A percentile compares a stretch with the other conserved stretches of the same genome.
Conservation (phyloP, 805 yeast genomes). For the Sungouiozyma intestinalis region DNA sequence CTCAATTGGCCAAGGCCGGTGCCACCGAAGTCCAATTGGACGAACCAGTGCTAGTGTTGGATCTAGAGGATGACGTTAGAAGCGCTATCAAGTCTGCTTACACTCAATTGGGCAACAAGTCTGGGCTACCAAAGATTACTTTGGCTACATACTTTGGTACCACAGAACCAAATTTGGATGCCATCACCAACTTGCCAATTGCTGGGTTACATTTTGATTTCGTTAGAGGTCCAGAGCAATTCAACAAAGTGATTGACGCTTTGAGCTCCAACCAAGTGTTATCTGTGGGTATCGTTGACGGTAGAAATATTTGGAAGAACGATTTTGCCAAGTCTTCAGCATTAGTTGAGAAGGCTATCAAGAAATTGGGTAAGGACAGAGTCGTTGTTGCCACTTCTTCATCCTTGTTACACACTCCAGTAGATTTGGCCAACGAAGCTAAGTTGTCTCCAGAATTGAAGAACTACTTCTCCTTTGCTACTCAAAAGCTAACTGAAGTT, state of each 20-base stretch:
- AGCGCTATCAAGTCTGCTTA: slow-evolving; percentile 84
- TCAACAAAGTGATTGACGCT: slow-evolving; percentile 65
- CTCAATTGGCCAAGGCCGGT: slow-evolving; percentile 87
- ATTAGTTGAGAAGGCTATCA: slow-evolving; percentile 72
- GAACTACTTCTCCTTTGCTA: slow-evolving; percentile 98
- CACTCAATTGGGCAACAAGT: slow-evolving; percentile 55
- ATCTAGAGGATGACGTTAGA: slow-evolving; percentile 75
- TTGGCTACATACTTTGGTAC: slow-evolving; percentile 96
- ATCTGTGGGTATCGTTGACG: slow-evolving; percentile 96
- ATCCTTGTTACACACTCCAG: slow-evolving; percentile 96
- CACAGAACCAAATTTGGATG: slow-evolving; percentile 88
- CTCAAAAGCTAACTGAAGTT: slow-evolving; percentile 90
- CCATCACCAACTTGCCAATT: slow-evolving; percentile 85
- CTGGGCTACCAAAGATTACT: slow-evolving; percentile 65
- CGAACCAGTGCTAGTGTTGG: slow-evolving; percentile 94
- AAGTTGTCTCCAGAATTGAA: slow-evolving; percentile 85
- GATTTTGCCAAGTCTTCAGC: slow-evolving; percentile 81
- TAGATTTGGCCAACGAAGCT: slow-evolving; percentile 84
- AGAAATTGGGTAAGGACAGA: slow-evolving; percentile 74
- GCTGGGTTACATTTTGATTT: slow-evolving; percentile 95
- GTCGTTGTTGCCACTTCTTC: slow-evolving; percentile 92
- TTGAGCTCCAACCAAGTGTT: slow-evolving; percentile 62
- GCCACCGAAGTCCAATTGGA: slow-evolving; percentile 92
- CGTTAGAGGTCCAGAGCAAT: slow-evolving; percentile 92
- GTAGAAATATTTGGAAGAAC: slow-evolving; percentile 99